Evolutionary conservation across 2,329 filamentous ascomycete genomes (phyloP), one percentile per base, ranked within the genome.

Genomic region (Paecilomyces variotii): DNA sequence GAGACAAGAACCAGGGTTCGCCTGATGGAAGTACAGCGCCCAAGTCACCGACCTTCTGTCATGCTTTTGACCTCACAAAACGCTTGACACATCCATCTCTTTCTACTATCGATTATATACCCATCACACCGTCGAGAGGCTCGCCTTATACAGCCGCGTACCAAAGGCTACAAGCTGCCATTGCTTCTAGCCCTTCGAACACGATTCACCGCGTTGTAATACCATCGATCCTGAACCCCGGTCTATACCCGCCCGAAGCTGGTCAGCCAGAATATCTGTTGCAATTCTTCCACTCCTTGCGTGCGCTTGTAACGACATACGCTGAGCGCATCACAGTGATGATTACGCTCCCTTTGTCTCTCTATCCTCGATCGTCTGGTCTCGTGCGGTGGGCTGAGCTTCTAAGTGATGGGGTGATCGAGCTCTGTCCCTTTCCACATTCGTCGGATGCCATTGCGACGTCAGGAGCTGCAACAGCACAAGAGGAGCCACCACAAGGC

Each of bases 201-300:
- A 83, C 80, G 1, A 78, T 94, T 30, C 93, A 97, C 71, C 86
- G 94, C 53, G 79, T 97, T 39, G 78, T 97, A 53, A 80, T 97
- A n/a, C 93, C 94, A 0, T 87, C 84, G 57, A 80, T 97, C 9
- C 83, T 97, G 26, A 94, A 90, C 2, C 93, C 94, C n/a, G 87
- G 89, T 1, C 72, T 92, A 12, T 97, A 97, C 68, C 83, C 88
- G 26, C 80, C 88, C 1, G 79, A 84, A 27, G 80, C 86, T 53
- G 86, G 84, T 63, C 82, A 82, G n/a, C 91, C 93, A 0, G 78
- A 86, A 30, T 81, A 88, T 66, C 77, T 96, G 26, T 78, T 97
- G 30, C 87, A 86, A 61, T 96, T 97, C 69, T 76, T 97, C 3
- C 91, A 96, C 66, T 81, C 82, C 2, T 78, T 99, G 12, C 84